phyloP scores from a whole-genome alignment of 2,329 filamentous ascomycete species.

The Cytospora paraplurivora region DNA sequence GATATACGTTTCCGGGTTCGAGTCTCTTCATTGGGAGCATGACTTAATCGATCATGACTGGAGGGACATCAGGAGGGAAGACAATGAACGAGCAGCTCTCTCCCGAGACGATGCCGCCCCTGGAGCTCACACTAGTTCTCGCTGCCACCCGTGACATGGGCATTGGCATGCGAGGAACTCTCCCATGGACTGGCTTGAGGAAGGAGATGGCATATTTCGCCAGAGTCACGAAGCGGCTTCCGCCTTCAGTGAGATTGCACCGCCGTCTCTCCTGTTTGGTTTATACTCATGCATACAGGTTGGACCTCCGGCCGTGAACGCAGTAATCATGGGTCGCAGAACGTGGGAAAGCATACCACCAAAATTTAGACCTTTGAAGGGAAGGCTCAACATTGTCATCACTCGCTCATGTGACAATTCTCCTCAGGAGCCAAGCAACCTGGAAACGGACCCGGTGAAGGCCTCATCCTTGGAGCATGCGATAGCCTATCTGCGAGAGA shows the following conservation, averaged over 20 bases:
- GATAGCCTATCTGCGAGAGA: constrained; percentile 47
- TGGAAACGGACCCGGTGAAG: constrained; percentile 56
- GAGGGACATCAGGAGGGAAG: background rate
- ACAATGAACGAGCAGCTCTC: constrained; percentile 10
- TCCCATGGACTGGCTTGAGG: constrained; percentile 88
- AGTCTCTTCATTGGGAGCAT: background rate
- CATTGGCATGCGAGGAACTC: constrained; percentile 75
- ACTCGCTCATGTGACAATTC: constrained; percentile 52
- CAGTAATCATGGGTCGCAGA: constrained; percentile 96
- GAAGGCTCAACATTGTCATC: constrained; percentile 80
- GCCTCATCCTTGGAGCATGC: constrained; percentile 62
- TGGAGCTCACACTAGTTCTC: constrained; percentile 85
- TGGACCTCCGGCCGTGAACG: constrained; percentile 55
- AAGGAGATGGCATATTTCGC: constrained; percentile 96
- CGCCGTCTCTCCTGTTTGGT: background rate
- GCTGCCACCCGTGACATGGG: constrained; percentile 90
- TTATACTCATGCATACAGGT: constrained; percentile 32
- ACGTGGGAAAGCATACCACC: constrained; percentile 91
- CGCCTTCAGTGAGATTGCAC: constrained; percentile 40
- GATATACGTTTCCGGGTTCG: background rate
- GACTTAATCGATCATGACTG: accelerated
- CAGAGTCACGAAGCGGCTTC: constrained; percentile 75
- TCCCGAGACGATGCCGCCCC: constrained; percentile 33
- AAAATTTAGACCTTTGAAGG: constrained; percentile 76
- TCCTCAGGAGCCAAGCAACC: constrained; percentile 24